A percentile compares a stretch with the other conserved stretches of the same genome.
phyloP scores from a whole-genome alignment of 2,329 filamentous ascomycete species.

The Dendryphion nanum region DNA sequence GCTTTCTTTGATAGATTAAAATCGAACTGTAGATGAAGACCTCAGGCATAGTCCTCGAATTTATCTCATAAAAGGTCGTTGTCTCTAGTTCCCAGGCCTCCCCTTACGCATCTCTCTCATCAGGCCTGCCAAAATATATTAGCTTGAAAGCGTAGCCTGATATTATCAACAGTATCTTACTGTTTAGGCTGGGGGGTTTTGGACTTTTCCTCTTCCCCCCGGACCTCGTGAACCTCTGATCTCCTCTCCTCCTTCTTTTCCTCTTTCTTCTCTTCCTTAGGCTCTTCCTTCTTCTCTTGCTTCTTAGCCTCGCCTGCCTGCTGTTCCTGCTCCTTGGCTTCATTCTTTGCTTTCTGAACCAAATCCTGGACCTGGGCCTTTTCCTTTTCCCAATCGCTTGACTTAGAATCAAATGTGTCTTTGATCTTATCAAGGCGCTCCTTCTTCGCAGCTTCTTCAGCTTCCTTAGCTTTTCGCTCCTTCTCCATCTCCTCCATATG shows the following conservation, averaged over 20 bases:
- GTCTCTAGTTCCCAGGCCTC: too few relatives aligned
- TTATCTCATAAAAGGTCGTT: too few relatives aligned
- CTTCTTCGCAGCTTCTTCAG: conserved; percentile 72
- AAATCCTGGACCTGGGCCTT: conserved; percentile 75
- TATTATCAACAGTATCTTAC: too few relatives aligned
- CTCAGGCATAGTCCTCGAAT: too few relatives aligned
- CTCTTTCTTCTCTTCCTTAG: conserved; percentile 60
- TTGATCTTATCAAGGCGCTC: conserved; percentile 76
- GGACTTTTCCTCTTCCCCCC: conserved; percentile 15
- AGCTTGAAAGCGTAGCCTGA: conserved; percentile 8
- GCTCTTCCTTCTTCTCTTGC: conserved; percentile 50
- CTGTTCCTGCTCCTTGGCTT: conserved; percentile 38
- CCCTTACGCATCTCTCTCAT: too few relatives aligned
- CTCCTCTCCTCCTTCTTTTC: conserved; percentile 36
- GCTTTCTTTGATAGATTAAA: too few relatives aligned
- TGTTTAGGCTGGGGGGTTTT: conserved; percentile 13
- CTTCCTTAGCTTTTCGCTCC: conserved; percentile 75
- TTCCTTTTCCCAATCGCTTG: conserved; percentile 84
- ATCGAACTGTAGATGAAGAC: too few relatives aligned
- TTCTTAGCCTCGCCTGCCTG: conserved; percentile 38
- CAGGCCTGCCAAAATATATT: too few relatives aligned
- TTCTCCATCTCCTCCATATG: conserved; percentile 99
- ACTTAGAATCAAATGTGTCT: conserved; percentile 74
- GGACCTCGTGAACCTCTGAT: conserved; percentile 14
- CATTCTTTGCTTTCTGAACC: conserved; percentile 55